A percentile compares a stretch with the other conserved stretches of the same genome.
These are phyloP conservation scores for Aplosporella prunicola DNA, from an alignment of 2,329 filamentous ascomycete genomes.

Conservation along the genomic window DNA sequence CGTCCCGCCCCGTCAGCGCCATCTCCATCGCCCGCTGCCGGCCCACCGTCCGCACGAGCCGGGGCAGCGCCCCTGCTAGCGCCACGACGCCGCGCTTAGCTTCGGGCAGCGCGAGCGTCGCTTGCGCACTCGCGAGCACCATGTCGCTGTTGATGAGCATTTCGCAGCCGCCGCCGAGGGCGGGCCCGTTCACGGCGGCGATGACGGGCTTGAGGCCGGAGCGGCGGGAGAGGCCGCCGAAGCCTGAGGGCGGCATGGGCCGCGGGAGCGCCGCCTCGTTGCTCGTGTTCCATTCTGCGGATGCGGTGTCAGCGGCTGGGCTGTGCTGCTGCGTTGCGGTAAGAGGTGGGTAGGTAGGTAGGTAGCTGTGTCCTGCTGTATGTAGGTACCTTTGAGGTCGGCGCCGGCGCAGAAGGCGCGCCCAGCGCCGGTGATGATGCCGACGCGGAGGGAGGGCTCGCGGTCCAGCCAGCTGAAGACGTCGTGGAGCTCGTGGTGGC, in stretches of 20 bases:
- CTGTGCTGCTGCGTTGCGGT: neutral
- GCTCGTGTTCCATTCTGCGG: slow-evolving; percentile 3
- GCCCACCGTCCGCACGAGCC: slow-evolving; percentile 20
- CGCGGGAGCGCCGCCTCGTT: neutral
- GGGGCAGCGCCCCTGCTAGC: slow-evolving; percentile 19
- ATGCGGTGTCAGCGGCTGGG: neutral
- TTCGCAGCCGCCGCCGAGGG: slow-evolving; percentile 20
- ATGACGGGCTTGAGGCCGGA: slow-evolving; percentile 52
- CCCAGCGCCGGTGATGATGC: slow-evolving; percentile 14
- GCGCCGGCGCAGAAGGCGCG: slow-evolving; percentile 16
- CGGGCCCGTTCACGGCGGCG: slow-evolving; percentile 49
- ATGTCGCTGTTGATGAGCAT: slow-evolving; percentile 21
- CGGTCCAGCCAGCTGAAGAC: slow-evolving; percentile 12
- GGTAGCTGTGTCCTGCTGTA: neutral
- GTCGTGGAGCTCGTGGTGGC: slow-evolving; percentile 12
- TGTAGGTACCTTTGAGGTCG: slow-evolving; percentile 12
- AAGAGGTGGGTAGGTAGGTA: neutral
- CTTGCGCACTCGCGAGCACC: slow-evolving; percentile 18
- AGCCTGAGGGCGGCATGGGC: slow-evolving; percentile 28
- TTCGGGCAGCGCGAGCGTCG: slow-evolving; percentile 20
- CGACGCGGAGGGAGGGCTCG: slow-evolving; percentile 13
- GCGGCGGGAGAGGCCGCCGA: slow-evolving; percentile 47
- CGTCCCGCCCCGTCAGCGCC: slow-evolving; percentile 18
- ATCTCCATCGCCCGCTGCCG: slow-evolving; percentile 20
- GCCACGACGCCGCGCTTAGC: slow-evolving; percentile 20